Conservation (phyloP, 2,329 filamentous ascomycete species). For the Allantophomopsis cytisporea region DNA sequence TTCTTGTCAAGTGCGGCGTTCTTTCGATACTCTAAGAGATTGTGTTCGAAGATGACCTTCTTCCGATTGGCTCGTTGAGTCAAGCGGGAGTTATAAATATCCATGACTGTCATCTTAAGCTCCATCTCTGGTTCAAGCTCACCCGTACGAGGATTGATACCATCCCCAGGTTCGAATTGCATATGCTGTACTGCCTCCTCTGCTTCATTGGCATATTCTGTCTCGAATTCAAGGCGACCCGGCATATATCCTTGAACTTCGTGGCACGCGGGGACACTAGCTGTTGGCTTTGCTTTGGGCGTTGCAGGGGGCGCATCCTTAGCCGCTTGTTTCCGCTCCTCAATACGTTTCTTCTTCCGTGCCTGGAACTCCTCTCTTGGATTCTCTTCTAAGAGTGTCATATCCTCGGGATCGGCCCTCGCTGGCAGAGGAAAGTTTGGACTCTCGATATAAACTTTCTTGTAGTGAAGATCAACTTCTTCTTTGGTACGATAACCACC, state of each 20-base stretch:
- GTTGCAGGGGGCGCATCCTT: slow-evolving; percentile 74
- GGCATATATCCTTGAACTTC: slow-evolving; percentile 99
- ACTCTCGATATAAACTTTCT: slow-evolving; percentile 75
- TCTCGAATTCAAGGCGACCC: slow-evolving; percentile 92
- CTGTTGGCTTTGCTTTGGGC: slow-evolving; percentile 91
- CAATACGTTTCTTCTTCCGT: slow-evolving; percentile 84
- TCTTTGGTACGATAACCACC: slow-evolving; percentile 90
- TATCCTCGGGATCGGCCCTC: slow-evolving; percentile 72
- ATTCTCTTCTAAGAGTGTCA: slow-evolving; percentile 62
- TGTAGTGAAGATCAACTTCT: slow-evolving; percentile 90
- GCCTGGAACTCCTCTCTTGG: slow-evolving; percentile 88
- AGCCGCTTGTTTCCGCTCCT: slow-evolving; percentile 75
- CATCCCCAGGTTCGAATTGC: slow-evolving; percentile 95
- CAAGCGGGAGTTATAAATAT: slow-evolving; percentile 89
- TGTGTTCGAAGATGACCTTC: slow-evolving; percentile 93
- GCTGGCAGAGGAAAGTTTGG: slow-evolving; percentile 75
- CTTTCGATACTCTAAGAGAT: slow-evolving; percentile 83
- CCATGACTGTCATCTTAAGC: slow-evolving; percentile 94
- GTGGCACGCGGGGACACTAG: slow-evolving; percentile 89
- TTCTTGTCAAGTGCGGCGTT: slow-evolving; percentile 87
- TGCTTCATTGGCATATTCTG: slow-evolving; percentile 92
- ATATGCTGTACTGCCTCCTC: slow-evolving; percentile 97
- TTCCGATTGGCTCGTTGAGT: slow-evolving; percentile 89
- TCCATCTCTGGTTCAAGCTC: slow-evolving; percentile 93
- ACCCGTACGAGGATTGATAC: slow-evolving; percentile 70